Base-by-base conservation (phyloP, 371 early-diverging fungal genomes). In the Vairimorpha apis region DNA sequence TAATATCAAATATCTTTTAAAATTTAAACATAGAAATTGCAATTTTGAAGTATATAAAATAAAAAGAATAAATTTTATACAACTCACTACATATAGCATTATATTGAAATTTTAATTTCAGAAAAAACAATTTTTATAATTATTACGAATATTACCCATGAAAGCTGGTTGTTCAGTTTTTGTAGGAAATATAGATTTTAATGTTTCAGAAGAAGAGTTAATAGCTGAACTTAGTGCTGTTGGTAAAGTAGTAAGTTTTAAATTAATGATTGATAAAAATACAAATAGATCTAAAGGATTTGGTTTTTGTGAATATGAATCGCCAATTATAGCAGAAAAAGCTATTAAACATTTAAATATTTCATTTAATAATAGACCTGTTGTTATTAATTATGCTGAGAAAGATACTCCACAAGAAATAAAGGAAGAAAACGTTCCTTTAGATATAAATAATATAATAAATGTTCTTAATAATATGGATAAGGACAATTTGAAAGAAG, bases 111-210 rank as follows among this genome's bases (percentile, higher is more conserved):
- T n/a, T n/a, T n/a, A n/a, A n/a, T n/a, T n/a, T n/a, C n/a, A n/a
- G n/a, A n/a, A n/a, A n/a, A n/a, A n/a, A n/a, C n/a, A n/a, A n/a
- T n/a, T n/a, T n/a, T n/a, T n/a, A n/a, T n/a, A n/a, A n/a, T n/a
- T n/a, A n/a, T n/a, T n/a, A n/a, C n/a, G n/a, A n/a, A n/a, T n/a
- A n/a, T 33, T 4, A 43, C 77, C 74, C 76, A 81, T 81, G 81
- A 78, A 76, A 47, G 64, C 69, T 38, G 83, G 85, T 53, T 81
- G 83, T 62, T 81, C 75, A 33, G 82, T 85, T 2, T 85, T 83
- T 79, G 83, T 85, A 21, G 83, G 85, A 51, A 85, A 85, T 65
- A 82, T 85, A 21, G 83, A 83, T 58, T 85, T 83, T 71, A 82
- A 83, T 12, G 67, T 83, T n/a, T 70, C 79, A 8, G 85, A 83